Evolutionary conservation across 2,329 filamentous ascomycete species (phyloP), one percentile per base, ranked within the genome.

Genomic region (Cladophialophora carrionii): DNA sequence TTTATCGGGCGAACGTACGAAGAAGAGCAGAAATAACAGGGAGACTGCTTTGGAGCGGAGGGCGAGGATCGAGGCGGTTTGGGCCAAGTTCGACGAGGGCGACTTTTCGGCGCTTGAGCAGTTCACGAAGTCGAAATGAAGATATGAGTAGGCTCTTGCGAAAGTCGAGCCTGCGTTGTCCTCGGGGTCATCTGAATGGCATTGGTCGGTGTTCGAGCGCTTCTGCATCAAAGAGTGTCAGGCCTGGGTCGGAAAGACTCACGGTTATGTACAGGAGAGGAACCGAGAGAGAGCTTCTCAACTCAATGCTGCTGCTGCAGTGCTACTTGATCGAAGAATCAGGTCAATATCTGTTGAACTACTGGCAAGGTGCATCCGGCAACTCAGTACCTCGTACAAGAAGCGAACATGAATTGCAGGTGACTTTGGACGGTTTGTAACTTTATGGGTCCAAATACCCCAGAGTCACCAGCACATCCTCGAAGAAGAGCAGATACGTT

Each of bases 1-100:
- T 76, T 84, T 99, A 59, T 87, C 90, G 69, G 87, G 85, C 43
- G 91, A 96, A 78, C 86, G 95, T 74, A 80, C 88, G 58, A 91
- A 92, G 77, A 87, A 89, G 63, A 93, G 93, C 59, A 86, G 85
- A 70, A 81, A 83, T 72, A 98, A 99, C 76, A 87, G 91, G 73
- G 85, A 90, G 76, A 76, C 82, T 71, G 84, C 91, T 68, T 85
- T 86, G 78, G 79, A 85, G 77, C 89, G 93, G 82, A 83, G 89
- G 75, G 84, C 88, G 70, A 85, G 87, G 75, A 87, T 96, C 72
- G 87, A 91, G 80, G 85, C 87, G 76, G 86, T 85, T 71, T 98
- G 90, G 91, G 85, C 85, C 57, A 90, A 94, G 67, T 88, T 92
- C 74, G 89, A 91, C 75, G 85, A 72, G 54, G 71, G 71, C 41